Evolutionary conservation across 2,329 filamentous ascomycete genomes (phyloP).

Genomic region (Lasiodiplodia hormozganensis): DNA sequence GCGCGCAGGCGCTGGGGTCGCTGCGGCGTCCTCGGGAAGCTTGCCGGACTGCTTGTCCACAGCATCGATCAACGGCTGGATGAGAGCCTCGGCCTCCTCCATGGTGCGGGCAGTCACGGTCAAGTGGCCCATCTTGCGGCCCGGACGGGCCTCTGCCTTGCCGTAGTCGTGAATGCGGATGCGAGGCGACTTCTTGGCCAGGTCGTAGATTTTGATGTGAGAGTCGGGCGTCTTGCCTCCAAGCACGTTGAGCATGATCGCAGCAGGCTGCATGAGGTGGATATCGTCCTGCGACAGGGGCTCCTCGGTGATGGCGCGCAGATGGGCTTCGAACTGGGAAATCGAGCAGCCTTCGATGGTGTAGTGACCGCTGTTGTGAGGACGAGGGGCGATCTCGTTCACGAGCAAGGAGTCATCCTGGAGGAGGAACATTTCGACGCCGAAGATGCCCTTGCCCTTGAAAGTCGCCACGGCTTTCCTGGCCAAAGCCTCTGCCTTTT

Average conservation of each 20-base stretch:
- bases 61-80: slow-evolving; percentile 72
- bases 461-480: slow-evolving; percentile 80
- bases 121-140: slow-evolving; percentile 94
- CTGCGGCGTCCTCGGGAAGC: slow-evolving; percentile 39
- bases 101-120: slow-evolving; percentile 77
- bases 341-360: slow-evolving; percentile 90
- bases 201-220: slow-evolving; percentile 64
- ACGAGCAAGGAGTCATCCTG: slow-evolving; percentile 72
- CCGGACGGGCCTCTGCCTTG: slow-evolving; percentile 81
- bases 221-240: slow-evolving; percentile 71
- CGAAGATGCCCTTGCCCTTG: slow-evolving; percentile 90
- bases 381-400: slow-evolving; percentile 84
- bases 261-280: slow-evolving; percentile 62
- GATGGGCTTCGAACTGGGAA: slow-evolving; percentile 91
- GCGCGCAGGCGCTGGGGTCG: slow-evolving; percentile 32
- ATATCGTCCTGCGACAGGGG: slow-evolving; percentile 62
- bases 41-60: slow-evolving; percentile 63
- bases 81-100: slow-evolving; percentile 69
- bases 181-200: slow-evolving; percentile 64
- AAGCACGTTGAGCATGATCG: slow-evolving; percentile 83
- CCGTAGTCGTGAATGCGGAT: slow-evolving; percentile 86
- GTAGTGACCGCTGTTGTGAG: slow-evolving; percentile 93
- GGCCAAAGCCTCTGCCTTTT: slow-evolving; percentile 77
- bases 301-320: slow-evolving; percentile 79
- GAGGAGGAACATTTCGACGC: slow-evolving; percentile 93